Percentiles rank a stretch among this genome's conserved stretches.
Conservation (phyloP, 73 alveolate genomes). For the Breviolum minutum region DNA sequence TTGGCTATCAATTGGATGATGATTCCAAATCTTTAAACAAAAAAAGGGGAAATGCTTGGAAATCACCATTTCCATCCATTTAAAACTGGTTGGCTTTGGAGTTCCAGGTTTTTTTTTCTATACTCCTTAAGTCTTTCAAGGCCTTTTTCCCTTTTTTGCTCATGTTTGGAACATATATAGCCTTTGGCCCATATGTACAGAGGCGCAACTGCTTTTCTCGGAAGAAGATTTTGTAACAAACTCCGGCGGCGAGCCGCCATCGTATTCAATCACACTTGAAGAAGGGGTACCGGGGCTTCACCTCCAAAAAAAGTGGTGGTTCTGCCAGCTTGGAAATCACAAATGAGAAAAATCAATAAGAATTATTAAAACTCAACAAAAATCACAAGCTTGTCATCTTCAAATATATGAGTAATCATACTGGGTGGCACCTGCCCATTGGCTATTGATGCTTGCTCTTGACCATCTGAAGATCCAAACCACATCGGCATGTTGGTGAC, state of each 20-base stretch:
- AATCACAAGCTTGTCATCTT: not conserved
- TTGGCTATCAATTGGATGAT: too few relatives aligned
- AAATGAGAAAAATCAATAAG: not conserved
- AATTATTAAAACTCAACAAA: not conserved
- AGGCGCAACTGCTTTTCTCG: constrained; percentile 1
- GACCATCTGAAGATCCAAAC: not conserved
- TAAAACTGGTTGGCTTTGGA: too few relatives aligned
- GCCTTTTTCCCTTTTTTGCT: not conserved
- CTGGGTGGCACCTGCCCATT: constrained; percentile 34
- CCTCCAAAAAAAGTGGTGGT: too few relatives aligned
- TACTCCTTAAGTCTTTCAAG: too few relatives aligned
- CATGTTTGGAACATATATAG: not conserved
- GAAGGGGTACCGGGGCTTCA: constrained; percentile 63
- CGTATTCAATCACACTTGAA: constrained; percentile 59
- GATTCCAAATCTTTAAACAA: too few relatives aligned
- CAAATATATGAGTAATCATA: too few relatives aligned
- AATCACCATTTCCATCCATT: too few relatives aligned
- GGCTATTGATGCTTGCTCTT: not conserved
- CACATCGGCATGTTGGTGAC: constrained; percentile 30
- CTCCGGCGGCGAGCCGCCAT: constrained; percentile 4
- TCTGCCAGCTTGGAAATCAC: not conserved
- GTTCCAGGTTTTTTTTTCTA: too few relatives aligned
- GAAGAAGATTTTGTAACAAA: not conserved
- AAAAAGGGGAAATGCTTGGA: too few relatives aligned
- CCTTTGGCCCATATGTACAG: constrained; percentile 38